Evolutionary conservation across 2,329 filamentous ascomycete genomes (phyloP).

Genomic region (Alternaria ethzedia): DNA sequence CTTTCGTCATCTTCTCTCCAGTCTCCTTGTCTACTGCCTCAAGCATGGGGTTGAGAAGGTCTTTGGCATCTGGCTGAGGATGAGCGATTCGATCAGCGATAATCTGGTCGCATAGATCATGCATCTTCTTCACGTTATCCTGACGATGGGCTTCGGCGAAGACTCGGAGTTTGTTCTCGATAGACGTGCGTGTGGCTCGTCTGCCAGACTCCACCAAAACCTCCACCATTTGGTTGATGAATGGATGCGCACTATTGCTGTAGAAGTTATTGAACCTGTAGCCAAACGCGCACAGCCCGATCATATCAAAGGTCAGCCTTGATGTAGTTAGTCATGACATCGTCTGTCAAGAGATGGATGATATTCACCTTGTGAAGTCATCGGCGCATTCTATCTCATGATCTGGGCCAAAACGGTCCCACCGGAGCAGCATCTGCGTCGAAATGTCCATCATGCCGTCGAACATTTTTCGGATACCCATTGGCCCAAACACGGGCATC

Average conservation of each 20-base stretch:
- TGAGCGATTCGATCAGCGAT: slow-evolving; percentile 8
- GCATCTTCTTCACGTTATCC: slow-evolving; percentile 12
- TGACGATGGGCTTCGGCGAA: slow-evolving; percentile 10
- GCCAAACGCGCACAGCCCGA: slow-evolving; percentile 11
- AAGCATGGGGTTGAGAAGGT: slow-evolving; percentile 11
- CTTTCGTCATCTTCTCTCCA: slow-evolving; percentile 13
- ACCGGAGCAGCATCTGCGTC: slow-evolving; percentile 10
- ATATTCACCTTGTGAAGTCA: slow-evolving; percentile 4
- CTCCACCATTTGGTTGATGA: slow-evolving; percentile 10
- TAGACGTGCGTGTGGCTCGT: neutral
- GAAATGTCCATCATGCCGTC: slow-evolving; percentile 11
- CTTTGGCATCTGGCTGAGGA: slow-evolving; percentile 5
- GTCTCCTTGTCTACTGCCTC: slow-evolving; percentile 8
- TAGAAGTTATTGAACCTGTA: slow-evolving; percentile 15
- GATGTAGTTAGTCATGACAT: neutral
- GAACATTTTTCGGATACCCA: slow-evolving; percentile 11
- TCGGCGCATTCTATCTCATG: slow-evolving; percentile 10
- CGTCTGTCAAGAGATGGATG: neutral
- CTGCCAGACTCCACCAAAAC: slow-evolving; percentile 10
- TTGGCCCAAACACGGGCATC: slow-evolving; percentile 11
- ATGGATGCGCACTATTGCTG: slow-evolving; percentile 4
- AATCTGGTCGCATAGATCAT: slow-evolving; percentile 10
- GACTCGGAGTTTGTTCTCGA: slow-evolving; percentile 11
- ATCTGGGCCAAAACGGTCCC: slow-evolving; percentile 10
- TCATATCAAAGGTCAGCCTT: slow-evolving; percentile 10